These are phyloP conservation scores for Coniferiporia sulphurascens DNA, from an alignment of 1,284 basidiomycete species.

Conservation along the genomic window DNA sequence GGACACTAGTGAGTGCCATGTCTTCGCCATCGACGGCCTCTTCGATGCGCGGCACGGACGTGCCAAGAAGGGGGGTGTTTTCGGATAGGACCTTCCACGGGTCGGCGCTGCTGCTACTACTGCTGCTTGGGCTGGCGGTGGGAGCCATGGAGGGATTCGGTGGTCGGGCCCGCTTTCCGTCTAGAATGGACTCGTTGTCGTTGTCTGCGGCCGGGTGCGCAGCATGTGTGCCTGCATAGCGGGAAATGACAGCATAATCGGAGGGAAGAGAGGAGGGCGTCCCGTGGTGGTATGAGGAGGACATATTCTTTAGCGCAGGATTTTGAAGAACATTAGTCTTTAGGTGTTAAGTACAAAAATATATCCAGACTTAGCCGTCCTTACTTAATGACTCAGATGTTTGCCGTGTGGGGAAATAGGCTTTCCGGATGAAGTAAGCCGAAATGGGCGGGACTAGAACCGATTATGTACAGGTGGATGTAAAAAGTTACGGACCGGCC, in stretches of 20 bases:
- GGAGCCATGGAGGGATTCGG: constrained; percentile 32
- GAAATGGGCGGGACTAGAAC: too few species aligned
- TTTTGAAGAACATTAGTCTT: neutral
- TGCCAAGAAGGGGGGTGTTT: constrained; percentile 49
- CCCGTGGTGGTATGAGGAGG: constrained; percentile 43
- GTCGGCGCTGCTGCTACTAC: constrained; percentile 21
- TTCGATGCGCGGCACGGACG: constrained; percentile 42
- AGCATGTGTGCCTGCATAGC: constrained; percentile 33
- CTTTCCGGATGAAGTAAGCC: too few species aligned
- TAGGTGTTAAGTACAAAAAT: too few species aligned
- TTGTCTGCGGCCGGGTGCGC: constrained; percentile 11
- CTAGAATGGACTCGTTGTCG: constrained; percentile 23
- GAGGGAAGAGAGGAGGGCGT: constrained; percentile 54
- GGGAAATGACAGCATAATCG: constrained; percentile 57
- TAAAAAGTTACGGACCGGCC: too few species aligned
- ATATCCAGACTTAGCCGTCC: too few species aligned
- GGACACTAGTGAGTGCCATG: constrained; percentile 26
- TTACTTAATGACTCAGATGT: too few species aligned
- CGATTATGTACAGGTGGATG: too few species aligned
- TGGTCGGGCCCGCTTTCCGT: constrained; percentile 28
- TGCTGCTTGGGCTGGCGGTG: constrained; percentile 22
- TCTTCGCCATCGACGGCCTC: constrained; percentile 30
- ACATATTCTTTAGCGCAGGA: constrained; percentile 28
- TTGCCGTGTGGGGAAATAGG: too few species aligned
- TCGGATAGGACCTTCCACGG: constrained; percentile 30